Evolutionary conservation across 192 early-diverging fungal species (phyloP).

Genomic region (Haplosporangium gracile): DNA sequence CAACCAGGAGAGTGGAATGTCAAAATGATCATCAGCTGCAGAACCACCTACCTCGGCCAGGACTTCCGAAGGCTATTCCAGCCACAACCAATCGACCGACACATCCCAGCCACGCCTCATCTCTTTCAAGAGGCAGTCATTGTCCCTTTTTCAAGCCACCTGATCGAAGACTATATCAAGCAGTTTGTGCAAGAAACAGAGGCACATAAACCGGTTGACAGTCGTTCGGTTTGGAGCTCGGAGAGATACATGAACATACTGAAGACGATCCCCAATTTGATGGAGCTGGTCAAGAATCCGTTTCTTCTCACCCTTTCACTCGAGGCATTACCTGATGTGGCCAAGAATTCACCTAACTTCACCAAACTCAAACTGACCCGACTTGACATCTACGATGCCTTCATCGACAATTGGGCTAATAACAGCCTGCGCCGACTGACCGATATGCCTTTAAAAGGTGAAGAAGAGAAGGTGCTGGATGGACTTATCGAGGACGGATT

Average conservation of each 20-base stretch:
- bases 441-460: background rate
- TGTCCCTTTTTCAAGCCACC: background rate
- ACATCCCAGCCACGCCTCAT: background rate
- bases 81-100: background rate
- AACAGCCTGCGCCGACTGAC: background rate
- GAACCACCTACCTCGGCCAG: background rate
- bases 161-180: background rate
- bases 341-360: slow-evolving; percentile 4
- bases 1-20: background rate
- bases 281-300: background rate
- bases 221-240: background rate
- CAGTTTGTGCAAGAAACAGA: background rate
- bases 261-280: background rate
- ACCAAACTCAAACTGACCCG: background rate
- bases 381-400: background rate
- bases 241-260: background rate
- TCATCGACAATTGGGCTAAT: background rate
- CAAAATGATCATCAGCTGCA: slow-evolving; percentile 1
- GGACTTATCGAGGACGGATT: background rate
- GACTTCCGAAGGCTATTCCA: background rate
- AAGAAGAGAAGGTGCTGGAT: background rate
- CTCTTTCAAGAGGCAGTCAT: background rate
- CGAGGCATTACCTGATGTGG: background rate
- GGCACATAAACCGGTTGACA: background rate
- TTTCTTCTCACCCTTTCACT: slow-evolving; percentile 7